Evolutionary conservation across 495 filamentous ascomycete genomes (phyloP), one percentile per base, ranked within the genome.

Genomic region (Lepidopterella palustris): DNA sequence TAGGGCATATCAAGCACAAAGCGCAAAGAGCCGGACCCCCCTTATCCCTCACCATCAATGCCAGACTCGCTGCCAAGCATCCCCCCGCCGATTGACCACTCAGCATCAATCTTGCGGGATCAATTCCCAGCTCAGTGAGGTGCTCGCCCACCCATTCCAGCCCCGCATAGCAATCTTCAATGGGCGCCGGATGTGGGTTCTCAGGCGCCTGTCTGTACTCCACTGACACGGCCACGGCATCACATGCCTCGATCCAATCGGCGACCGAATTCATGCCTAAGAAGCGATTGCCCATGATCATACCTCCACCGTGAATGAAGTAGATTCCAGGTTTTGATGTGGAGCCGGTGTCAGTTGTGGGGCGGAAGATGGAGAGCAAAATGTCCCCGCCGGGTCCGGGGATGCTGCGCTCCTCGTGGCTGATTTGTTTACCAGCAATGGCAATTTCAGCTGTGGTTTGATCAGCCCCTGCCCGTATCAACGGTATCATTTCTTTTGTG

Each of bases 1-100:
- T 76, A 3, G 79, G 79, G 42, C 80, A 80, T 27, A 79, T 71
- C 27, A 81, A 69, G 4, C 80, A 69, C 63, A 81, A 79, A 54
- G 76, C 73, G 18, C 67, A 73, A 6, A 81, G 64, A 5, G 65
- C 67, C 13, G 78, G 79, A 4, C 57, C 60, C 6, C 52, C 42
- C 31, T 64, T 60, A 25, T 61, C 61, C 53, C 68, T 64, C 28
- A 64, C 64, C 28, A 68, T 58, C 23, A 70, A 58, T 9, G 58
- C 54, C 31, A 62, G 11, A 8, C 52, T 57, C 1, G 70, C 70
- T 4, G 68, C 65, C n/a, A 73, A 48, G n/a, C 53, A 63, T n/a
- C 65, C 71, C 0, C 71, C 71, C 8, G 55, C 71, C 32, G 68
- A 69, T 13, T 58, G 53, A 13, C 71, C 70, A 29, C 62, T 60